Percentiles rank a stretch among this genome's conserved stretches.
phyloP scores from a whole-genome alignment of 805 yeast species.

The Candida tammaniensis region DNA sequence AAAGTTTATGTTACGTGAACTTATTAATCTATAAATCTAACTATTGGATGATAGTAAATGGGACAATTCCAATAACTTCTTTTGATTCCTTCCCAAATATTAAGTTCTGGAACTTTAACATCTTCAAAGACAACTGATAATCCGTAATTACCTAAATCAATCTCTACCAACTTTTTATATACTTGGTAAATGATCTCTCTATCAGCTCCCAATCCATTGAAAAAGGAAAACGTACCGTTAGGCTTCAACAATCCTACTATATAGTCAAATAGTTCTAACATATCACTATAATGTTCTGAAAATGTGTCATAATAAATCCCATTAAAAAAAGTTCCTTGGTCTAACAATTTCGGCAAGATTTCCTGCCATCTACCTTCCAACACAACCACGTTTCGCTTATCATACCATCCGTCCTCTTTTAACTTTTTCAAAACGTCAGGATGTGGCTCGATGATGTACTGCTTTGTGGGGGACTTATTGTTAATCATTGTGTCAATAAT shows the following conservation, averaged over 20 bases:
- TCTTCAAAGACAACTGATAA: constrained; percentile 56
- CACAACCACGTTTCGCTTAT: constrained; percentile 65
- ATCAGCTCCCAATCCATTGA: constrained; percentile 69
- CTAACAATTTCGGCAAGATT: constrained; percentile 60
- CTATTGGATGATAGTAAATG: constrained; percentile 64
- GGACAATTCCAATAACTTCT: constrained; percentile 71
- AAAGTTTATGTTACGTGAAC: no score
- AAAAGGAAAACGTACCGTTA: constrained; percentile 82
- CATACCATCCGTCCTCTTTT: constrained; percentile 78
- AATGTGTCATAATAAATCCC: constrained; percentile 94
- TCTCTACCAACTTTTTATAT: constrained; percentile 74
- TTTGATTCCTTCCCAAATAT: constrained; percentile 62
- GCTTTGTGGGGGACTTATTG: constrained; percentile 54
- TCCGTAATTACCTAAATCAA: constrained; percentile 81
- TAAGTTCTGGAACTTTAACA: constrained; percentile 45
- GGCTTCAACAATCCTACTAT: constrained; percentile 82
- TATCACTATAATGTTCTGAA: constrained; percentile 86
- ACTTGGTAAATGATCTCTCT: constrained; percentile 55
- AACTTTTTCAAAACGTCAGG: constrained; percentile 80
- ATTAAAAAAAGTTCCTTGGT: constrained; percentile 65
- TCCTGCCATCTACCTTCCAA: constrained; percentile 95
- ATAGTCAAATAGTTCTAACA: constrained; percentile 79
- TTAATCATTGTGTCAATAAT: constrained; percentile 83
- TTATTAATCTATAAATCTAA: no score
- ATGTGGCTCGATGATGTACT: constrained; percentile 92